Evolutionary conservation across 257 asterid species (phyloP), one percentile per base, ranked within the genome.

Genomic region (Euphrasia confusa): DNA sequence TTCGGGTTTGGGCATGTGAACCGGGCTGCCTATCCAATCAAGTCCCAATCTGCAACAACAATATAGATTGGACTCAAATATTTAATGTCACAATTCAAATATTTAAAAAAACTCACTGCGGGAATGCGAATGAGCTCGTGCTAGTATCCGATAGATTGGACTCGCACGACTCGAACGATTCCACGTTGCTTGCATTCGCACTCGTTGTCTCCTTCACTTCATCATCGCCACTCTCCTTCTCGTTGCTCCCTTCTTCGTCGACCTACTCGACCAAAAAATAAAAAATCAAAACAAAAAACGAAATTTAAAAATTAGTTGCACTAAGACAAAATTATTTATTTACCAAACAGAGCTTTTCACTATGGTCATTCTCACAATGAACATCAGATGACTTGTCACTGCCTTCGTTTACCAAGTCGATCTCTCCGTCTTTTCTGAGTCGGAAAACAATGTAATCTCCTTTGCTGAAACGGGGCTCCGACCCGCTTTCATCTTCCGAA

Each of bases 1-100:
- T 44, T n/a, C 50, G 0, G 50, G 15, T 44, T 44, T 44, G 50
- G 50, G 50, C 50, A 44, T 44, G 50, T 12, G 50, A 44, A 44
- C 50, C 5, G 50, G 50, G 50, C 50, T 44, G 50, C 50, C 50
- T 44, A 44, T 44, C 50, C 50, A 44, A 12, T 44, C 50, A 44
- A 44, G 50, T 4, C 50, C 7, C 50, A 44, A 13, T 12, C 50
- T 44, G 50, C 50, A 44, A 11, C 15, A 14, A 44, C 15, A 44
- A 44, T 44, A 11, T 13, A 44, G 6, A 4, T 11, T 44, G 14
- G 24, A 21, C 24, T 21, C 24, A 21, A 21, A 21, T 21, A 21
- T 21, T 42, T 42, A 42, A 42, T 35, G 40, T 44, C 12, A 44
- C 49, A 44, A 11, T 44, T 44, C 14, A 11, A 44, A 44, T 44